Conservation (phyloP, 148 eudicot genomes). For the Tetragonia tetragonoides region DNA sequence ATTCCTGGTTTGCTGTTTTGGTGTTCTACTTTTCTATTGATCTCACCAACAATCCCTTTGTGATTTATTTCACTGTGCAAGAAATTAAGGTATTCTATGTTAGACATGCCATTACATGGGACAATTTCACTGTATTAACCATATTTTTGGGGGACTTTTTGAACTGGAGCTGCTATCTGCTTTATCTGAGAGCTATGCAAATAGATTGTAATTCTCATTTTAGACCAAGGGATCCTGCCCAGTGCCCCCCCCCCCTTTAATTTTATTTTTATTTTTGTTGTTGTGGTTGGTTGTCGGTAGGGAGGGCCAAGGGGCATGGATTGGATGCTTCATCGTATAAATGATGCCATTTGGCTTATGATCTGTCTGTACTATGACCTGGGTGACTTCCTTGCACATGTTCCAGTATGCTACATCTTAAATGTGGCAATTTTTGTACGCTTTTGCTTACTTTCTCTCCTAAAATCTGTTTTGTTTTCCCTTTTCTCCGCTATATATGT, state of each 20-base stretch:
- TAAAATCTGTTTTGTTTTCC: not conserved
- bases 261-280: too few species aligned
- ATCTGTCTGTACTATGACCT: not conserved
- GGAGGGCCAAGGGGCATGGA: too few species aligned
- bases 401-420: not conserved
- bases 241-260: not conserved
- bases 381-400: constrained; percentile 6
- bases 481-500: not conserved
- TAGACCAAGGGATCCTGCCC: not conserved
- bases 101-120: not conserved
- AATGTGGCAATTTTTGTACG: not conserved
- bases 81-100: constrained; percentile 10
- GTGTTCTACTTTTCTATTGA: not conserved
- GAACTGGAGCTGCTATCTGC: too few species aligned
- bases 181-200: not conserved
- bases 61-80: not conserved
- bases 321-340: not conserved
- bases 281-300: too few species aligned
- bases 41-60: not conserved
- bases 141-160: constrained; percentile 4
- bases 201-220: not conserved
- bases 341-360: constrained; percentile 12
- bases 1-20: constrained; percentile 6
- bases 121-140: not conserved
- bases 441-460: not conserved